Evolutionary conservation across 108 stramenopile species (phyloP), one percentile per base, ranked within the genome.

Genomic region (Nitzschia sp.): DNA sequence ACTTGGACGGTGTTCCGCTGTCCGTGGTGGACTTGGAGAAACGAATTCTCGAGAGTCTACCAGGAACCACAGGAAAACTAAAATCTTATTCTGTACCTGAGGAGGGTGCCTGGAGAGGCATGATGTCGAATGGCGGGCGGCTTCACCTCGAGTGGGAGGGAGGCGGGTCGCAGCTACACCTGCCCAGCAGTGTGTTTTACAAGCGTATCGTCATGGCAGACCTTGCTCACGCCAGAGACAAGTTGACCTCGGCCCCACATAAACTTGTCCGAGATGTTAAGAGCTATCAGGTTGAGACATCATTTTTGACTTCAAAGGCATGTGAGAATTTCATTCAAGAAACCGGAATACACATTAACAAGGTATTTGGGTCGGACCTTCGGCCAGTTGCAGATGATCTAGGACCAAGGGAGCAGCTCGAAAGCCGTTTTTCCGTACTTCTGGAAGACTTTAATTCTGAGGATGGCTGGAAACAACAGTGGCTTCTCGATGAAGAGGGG

Each of bases 101-200:
- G 68, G 29, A 32, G 1, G 85, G 77, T 23, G 85, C 89, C 4
- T 75, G 80, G 30, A 63, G 84, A 46, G 86, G 83, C 38, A 42
- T 85, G 30, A 85, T 87, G 85, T 85, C 84, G 32, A 85, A 74
- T 48, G 86, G 83, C 26, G 70, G 79, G 31, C 74, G 89, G 18
- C 61, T 87, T 9, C 53, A 48, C n/a, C 49, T 79, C 15, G 46
- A 73, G 23, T 79, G 78, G 78, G 72, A 68, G 11, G 62, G 57
- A 13, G 56, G 32, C 21, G 34, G 13, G 5, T 55, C 17, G 35
- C 64, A 29, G 32, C 33, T 38, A 1, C 32, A 60, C 18, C 59
- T 66, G 2, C 71, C 81, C 19, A 42, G 54, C 25, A 82, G 80
- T 5, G 73, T 72, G 1, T 91, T 91, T 68, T 87, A 84, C 79